These are phyloP conservation scores for Penicillium sp. DNA, from an alignment of 2,329 filamentous ascomycete species.

Conservation along the genomic window DNA sequence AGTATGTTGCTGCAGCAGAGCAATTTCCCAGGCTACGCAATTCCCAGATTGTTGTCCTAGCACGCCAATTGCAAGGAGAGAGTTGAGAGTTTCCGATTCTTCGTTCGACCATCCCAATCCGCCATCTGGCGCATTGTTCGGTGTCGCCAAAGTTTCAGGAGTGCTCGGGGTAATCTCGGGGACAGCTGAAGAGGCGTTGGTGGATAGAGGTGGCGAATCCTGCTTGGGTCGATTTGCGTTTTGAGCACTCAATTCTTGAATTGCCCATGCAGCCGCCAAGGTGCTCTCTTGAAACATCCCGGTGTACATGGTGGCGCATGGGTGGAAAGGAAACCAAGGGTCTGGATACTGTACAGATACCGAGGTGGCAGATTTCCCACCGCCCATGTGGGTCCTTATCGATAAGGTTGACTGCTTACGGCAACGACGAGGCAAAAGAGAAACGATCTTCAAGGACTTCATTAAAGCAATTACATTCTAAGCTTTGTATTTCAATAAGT, in stretches of 20 bases:
- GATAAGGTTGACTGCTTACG: background rate
- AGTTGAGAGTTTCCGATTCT: background rate
- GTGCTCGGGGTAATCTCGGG: background rate
- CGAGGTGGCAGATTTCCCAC: slow-evolving; percentile 5
- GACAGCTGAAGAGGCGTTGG: background rate
- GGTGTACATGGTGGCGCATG: slow-evolving; percentile 1
- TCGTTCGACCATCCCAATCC: background rate
- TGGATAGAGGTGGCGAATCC: background rate
- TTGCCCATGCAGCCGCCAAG: slow-evolving; percentile 1
- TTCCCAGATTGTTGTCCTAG: background rate
- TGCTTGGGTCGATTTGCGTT: background rate
- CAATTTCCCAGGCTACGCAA: slow-evolving; percentile 23
- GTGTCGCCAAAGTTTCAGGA: too few relatives aligned
- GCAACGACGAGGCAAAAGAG: background rate
- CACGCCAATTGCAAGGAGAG: slow-evolving; percentile 7
- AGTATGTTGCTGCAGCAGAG: slow-evolving; percentile 26
- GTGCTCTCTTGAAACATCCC: background rate
- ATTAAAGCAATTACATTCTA: too few relatives aligned
- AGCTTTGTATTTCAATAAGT: too few relatives aligned
- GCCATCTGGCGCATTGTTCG: background rate
- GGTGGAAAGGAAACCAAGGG: background rate
- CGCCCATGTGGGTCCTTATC: slow-evolving; percentile 3
- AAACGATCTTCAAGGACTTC: background rate
- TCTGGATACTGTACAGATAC: background rate
- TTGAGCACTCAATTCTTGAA: background rate